Evolutionary conservation across 2,329 filamentous ascomycete genomes (phyloP), one percentile per base, ranked within the genome.

Genomic region (Chaetomium olivaceum): DNA sequence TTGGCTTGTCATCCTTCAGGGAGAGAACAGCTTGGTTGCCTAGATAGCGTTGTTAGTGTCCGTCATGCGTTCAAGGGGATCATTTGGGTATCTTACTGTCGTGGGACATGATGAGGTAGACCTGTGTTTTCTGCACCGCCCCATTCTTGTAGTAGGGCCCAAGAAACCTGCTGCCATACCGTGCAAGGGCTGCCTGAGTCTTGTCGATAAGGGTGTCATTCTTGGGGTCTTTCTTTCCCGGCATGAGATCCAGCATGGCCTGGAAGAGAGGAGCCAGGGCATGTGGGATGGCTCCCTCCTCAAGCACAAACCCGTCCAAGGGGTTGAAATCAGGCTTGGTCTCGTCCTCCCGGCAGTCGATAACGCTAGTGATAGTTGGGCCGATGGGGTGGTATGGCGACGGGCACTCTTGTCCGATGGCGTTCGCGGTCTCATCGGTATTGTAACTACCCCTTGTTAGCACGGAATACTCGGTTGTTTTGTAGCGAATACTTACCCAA

Each of bases 41-140:
- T 83, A 21, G 6, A 60, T 14, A 16, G 36, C 4, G 31, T 62
- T 6, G 54, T 62, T 9, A 58, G 19, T 70, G 46, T 72, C 11
- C 36, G 27, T 9, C 16, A n/a, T 39, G 25, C 7, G 19, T 36
- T 19, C 48, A 23, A 25, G 43, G 43, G 16, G 25, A 6, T 25
- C 8, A 16, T 50, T 8, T 5, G 16, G 21, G 7, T 4, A 23
- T 72, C 77, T 73, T 77, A 79, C 82, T 86, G 69, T 89, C 87
- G 70, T 90, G 87, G 1, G 84, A 86, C 86, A 90, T 89, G 72
- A 89, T 80, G 4, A 91, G 79, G 72, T 89, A 90, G 0, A 87
- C 81, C 65, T 88, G 84, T 0, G 87, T 90, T 65, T 78, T 83
- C 73, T 85, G 82, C 23, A 89, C 76, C 21, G 85, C 85, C 0